A percentile compares a stretch with the other conserved stretches of the same genome.
Conservation (phyloP, 495 filamentous ascomycete genomes). For the Hypoxylon perforatum region DNA sequence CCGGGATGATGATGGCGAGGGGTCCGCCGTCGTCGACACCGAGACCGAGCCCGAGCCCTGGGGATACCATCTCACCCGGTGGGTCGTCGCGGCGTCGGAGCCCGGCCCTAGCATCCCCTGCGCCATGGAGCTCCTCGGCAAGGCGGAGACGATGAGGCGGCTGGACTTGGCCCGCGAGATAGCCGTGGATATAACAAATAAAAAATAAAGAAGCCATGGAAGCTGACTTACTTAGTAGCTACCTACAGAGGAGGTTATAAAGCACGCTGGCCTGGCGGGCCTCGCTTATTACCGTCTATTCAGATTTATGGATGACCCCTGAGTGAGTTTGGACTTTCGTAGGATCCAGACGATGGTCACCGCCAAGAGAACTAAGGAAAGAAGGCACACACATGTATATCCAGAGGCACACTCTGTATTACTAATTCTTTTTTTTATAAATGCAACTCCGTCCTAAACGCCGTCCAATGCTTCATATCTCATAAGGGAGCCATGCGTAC, state of each 20-base stretch:
- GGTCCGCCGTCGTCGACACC: neutral
- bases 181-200: too few relatives aligned
- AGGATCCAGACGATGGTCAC: neutral
- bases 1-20: too few relatives aligned
- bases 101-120: conserved; percentile 68
- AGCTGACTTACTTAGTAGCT: neutral
- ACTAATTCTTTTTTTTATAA: conserved; percentile 19
- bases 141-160: conserved; percentile 66
- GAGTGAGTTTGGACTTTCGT: too few relatives aligned
- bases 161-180: conserved; percentile 57
- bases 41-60: conserved; percentile 50
- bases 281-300: too few relatives aligned
- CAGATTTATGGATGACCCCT: too few relatives aligned
- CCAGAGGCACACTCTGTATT: conserved; percentile 27
- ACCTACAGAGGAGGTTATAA: too few relatives aligned
- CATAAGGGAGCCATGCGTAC: neutral
- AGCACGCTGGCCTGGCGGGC: too few relatives aligned
- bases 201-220: too few relatives aligned
- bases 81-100: conserved; percentile 69
- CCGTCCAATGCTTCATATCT: conserved; percentile 39
- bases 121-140: conserved; percentile 70
- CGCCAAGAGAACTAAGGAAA: neutral
- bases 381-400: conserved; percentile 14
- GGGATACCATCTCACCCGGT: conserved; percentile 70
- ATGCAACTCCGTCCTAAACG: conserved; percentile 23